Conservation (phyloP, 2,329 filamentous ascomycete species). For the Ceratocystis eucalypticola region DNA sequence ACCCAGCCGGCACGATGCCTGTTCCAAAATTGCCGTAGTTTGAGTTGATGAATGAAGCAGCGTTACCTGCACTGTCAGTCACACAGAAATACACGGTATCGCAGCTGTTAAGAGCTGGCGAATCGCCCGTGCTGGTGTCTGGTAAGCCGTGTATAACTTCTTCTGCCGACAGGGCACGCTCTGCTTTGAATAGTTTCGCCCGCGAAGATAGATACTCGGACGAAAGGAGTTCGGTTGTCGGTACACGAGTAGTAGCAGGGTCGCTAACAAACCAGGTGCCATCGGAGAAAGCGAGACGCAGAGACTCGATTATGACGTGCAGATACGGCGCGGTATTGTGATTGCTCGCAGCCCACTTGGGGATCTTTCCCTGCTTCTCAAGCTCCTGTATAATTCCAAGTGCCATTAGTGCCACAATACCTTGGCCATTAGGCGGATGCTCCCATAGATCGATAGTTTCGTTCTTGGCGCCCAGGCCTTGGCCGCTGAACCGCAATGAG, state of each 20-base stretch:
- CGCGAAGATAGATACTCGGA: conserved; percentile 62
- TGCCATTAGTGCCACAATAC: conserved; percentile 87
- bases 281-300: conserved; percentile 83
- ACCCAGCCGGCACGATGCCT: conserved; percentile 67
- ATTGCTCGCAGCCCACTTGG: conserved; percentile 52
- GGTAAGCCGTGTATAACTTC: conserved; percentile 47
- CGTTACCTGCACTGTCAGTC: conserved; percentile 72
- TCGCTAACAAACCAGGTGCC: conserved; percentile 84
- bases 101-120: conserved; percentile 65
- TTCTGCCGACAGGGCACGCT: conserved; percentile 50
- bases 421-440: conserved; percentile 91
- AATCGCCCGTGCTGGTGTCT: conserved; percentile 34
- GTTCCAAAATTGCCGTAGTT: conserved; percentile 87
- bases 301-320: conserved; percentile 74
- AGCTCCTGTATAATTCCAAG: conserved; percentile 82
- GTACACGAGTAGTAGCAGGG: conserved; percentile 57
- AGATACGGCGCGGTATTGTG: conserved; percentile 74
- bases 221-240: conserved; percentile 55
- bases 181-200: conserved; percentile 42
- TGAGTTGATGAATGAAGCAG: conserved; percentile 91
- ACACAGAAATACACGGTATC: conserved; percentile 93
- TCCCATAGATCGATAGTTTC: conserved; percentile 78
- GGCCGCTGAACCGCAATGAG: conserved; percentile 62
- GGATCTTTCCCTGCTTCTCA: conserved; percentile 61
- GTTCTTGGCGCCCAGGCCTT: conserved; percentile 43